These are phyloP conservation scores for Syzygium syzygioides DNA, from an alignment of 441 rosid species.

Conservation along the genomic window DNA sequence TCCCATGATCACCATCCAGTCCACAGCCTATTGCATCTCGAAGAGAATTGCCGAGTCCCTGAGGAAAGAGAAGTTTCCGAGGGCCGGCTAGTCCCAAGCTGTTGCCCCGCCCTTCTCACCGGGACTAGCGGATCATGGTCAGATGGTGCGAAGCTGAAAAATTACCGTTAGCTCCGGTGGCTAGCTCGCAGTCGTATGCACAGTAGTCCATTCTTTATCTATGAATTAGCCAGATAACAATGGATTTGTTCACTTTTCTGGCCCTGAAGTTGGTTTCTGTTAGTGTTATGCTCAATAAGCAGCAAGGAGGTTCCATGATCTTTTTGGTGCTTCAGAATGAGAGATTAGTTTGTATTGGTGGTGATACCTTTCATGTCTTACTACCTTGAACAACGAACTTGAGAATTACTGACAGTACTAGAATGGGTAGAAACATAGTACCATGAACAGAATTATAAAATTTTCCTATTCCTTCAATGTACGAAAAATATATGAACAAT, in stretches of 20 bases:
- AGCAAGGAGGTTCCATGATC: background rate
- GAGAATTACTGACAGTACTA: background rate
- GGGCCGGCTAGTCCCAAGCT: background rate
- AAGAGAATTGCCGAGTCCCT: constrained; percentile 42
- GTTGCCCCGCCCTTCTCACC: background rate
- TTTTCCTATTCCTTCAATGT: background rate
- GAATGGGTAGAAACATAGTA: background rate
- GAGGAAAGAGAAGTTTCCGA: background rate
- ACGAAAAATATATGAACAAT: background rate
- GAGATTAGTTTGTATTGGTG: background rate
- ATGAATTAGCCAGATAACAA: background rate
- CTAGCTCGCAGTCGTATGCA: background rate
- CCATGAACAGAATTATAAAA: background rate
- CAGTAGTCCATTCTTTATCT: background rate
- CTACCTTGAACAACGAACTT: too few relatives aligned
- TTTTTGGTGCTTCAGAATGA: background rate
- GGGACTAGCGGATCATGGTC: background rate
- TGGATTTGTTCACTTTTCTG: background rate
- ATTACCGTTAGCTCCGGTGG: background rate
- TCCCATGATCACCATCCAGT: constrained; percentile 92
- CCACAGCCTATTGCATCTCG: constrained; percentile 78
- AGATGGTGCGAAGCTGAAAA: background rate
- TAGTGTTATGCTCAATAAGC: background rate
- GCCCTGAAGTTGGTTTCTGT: background rate
- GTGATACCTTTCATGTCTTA: background rate